Evolutionary conservation across 1,284 basidiomycete genomes (phyloP).

Genomic region (Tetrapyrgos nigripes): DNA sequence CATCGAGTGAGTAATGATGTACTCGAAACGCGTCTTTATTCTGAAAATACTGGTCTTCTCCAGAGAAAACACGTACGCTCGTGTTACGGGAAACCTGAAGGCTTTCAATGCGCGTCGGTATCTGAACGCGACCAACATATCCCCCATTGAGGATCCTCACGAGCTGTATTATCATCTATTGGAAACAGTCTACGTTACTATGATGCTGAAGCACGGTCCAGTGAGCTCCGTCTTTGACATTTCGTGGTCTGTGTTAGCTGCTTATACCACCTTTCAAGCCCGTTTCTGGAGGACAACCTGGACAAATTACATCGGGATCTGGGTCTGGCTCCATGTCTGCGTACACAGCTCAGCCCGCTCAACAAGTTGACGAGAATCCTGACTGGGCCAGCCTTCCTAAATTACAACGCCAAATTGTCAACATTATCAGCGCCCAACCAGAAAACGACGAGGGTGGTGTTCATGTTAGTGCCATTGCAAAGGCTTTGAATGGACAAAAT

Average conservation of each 20-base stretch:
- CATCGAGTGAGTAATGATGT: constrained; percentile 49
- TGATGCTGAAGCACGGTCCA: constrained; percentile 55
- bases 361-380: constrained; percentile 14
- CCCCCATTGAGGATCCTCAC: constrained; percentile 72
- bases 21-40: background rate
- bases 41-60: background rate
- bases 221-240: constrained; percentile 1
- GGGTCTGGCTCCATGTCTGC: constrained; percentile 15
- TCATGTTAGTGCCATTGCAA: constrained; percentile 66
- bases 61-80: constrained; percentile 82
- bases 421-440: constrained; percentile 56
- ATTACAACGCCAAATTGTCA: constrained; percentile 71
- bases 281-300: constrained; percentile 23
- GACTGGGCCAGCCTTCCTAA: constrained; percentile 62
- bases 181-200: constrained; percentile 54
- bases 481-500: constrained; percentile 48
- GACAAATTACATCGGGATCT: constrained; percentile 8
- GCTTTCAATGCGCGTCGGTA: constrained; percentile 85
- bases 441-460: constrained; percentile 58
- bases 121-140: constrained; percentile 80
- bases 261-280: constrained; percentile 29
- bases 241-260: background rate
- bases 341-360: constrained; percentile 35
- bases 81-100: constrained; percentile 92
- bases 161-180: constrained; percentile 86